phyloP scores from a whole-genome alignment of 805 yeast genomes.

The Pachysolen tannophilus region DNA sequence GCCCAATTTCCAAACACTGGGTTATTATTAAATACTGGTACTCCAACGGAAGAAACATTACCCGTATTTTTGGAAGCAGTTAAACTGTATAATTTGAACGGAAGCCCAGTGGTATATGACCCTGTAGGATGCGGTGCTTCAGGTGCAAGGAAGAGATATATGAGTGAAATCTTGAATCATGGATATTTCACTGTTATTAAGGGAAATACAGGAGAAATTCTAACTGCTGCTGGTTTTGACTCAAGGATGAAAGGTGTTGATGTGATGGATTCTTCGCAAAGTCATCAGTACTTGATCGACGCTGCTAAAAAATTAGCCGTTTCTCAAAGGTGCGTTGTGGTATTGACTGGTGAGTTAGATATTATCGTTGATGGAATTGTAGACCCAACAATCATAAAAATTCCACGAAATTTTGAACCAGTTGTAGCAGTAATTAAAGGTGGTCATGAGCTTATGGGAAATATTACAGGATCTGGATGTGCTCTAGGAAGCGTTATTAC shows the following conservation, averaged over 20 bases:
- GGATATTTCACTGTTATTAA: constrained; percentile 65
- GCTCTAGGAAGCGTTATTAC: constrained; percentile 70
- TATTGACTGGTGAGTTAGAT: constrained; percentile 60
- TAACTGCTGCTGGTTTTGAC: constrained; percentile 43
- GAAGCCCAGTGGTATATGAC: constrained; percentile 67
- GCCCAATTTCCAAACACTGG: constrained; percentile 46
- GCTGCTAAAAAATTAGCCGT: constrained; percentile 43
- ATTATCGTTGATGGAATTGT: constrained; percentile 37
- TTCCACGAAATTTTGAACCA: constrained; percentile 1
- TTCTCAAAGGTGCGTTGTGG: constrained; percentile 51
- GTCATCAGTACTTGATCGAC: constrained; percentile 19
- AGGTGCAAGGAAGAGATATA: constrained; percentile 39
- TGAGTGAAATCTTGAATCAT: constrained; percentile 39
- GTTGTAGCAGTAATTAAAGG: too few species aligned
- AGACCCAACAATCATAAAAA: constrained; percentile 12
- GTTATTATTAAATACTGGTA: constrained; percentile 70
- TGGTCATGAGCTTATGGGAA: constrained; percentile 55
- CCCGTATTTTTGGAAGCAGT: constrained; percentile 43
- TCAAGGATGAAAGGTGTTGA: constrained; percentile 71
- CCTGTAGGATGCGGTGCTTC: constrained; percentile 96
- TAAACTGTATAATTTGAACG: constrained; percentile 43
- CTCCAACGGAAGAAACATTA: constrained; percentile 40
- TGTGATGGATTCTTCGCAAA: constrained; percentile 12
- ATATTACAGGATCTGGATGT: constrained; percentile 79
- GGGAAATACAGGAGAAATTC: constrained; percentile 81